A percentile compares a stretch with the other conserved stretches of the same genome.
Evolutionary conservation across 345 rosid genomes (phyloP).

Genomic region (rapeseed (Brassica napus)): DNA sequence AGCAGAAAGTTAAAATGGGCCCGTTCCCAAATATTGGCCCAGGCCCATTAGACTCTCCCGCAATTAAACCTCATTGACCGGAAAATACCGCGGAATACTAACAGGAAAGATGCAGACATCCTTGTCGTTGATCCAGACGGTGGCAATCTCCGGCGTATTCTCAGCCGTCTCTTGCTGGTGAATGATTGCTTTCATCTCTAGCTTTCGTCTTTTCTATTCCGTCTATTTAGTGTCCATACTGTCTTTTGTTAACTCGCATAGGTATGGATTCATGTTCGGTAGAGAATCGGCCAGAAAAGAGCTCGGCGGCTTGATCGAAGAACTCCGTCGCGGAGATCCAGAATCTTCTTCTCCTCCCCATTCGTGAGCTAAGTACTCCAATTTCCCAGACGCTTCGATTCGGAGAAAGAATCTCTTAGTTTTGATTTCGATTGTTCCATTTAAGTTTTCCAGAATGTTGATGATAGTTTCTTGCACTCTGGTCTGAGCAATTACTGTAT

Average conservation of each 20-base stretch:
- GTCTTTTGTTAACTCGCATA: slow-evolving; percentile 8
- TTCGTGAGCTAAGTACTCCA: slow-evolving; percentile 40
- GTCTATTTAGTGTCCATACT: slow-evolving; percentile 4
- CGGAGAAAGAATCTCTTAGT: background rate
- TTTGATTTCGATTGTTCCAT: slow-evolving; percentile 6
- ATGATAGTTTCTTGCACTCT: background rate
- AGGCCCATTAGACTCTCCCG: slow-evolving; percentile 31
- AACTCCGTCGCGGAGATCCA: slow-evolving; percentile 58
- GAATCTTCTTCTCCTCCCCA: slow-evolving; percentile 38
- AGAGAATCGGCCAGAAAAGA: slow-evolving; percentile 89
- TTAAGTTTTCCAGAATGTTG: slow-evolving; percentile 2
- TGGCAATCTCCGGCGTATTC: slow-evolving; percentile 76
- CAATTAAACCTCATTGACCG: background rate
- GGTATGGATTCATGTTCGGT: slow-evolving; percentile 98
- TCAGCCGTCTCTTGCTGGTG: slow-evolving; percentile 82
- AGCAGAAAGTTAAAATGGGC: background rate
- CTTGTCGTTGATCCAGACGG: slow-evolving; percentile 69
- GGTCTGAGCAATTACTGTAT: slow-evolving; percentile 17
- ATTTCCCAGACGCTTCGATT: slow-evolving; percentile 12
- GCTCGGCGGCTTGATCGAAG: slow-evolving; percentile 71
- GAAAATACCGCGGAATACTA: background rate
- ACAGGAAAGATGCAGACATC: slow-evolving; percentile 51
- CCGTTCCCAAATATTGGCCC: background rate
- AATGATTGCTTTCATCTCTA: background rate
- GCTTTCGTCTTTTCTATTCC: background rate